Evolutionary conservation across 305 asterid genomes (phyloP).

Genomic region (Withania somnifera): DNA sequence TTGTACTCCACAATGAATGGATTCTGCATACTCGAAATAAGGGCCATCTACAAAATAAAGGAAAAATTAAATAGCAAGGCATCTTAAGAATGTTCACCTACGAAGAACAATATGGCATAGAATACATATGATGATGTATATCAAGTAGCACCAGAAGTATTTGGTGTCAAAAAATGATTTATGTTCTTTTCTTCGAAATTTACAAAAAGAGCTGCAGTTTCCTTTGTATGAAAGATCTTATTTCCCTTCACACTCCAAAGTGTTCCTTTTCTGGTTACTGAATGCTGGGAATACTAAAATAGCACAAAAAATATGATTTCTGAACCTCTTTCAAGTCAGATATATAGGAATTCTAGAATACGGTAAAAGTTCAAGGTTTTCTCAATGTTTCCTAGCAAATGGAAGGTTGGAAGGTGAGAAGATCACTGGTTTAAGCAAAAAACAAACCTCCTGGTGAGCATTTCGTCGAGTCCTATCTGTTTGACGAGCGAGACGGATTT

Average conservation of each 20-base stretch:
- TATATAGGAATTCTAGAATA: not conserved
- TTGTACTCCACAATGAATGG: conserved; percentile 91
- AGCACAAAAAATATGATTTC: not conserved
- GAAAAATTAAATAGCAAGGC: not conserved
- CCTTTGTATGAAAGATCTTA: not conserved
- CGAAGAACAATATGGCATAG: not conserved
- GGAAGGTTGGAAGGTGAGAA: not conserved
- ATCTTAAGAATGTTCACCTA: not conserved
- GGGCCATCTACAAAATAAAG: conserved; percentile 60
- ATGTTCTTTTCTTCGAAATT: not conserved
- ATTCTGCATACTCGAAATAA: conserved; percentile 67
- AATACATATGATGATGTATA: not conserved
- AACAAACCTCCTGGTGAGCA: conserved; percentile 90
- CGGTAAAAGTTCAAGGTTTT: not conserved
- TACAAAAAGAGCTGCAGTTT: not conserved
- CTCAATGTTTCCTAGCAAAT: not conserved
- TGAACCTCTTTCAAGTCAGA: not conserved
- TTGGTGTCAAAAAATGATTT: not conserved
- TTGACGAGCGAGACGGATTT: conserved; percentile 96
- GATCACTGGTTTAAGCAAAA: not conserved
- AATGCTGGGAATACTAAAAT: not conserved
- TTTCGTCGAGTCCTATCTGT: conserved; percentile 88
- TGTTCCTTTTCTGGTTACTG: not conserved
- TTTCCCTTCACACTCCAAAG: not conserved
- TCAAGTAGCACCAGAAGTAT: not conserved